Base-by-base conservation (phyloP, 2,329 filamentous ascomycete species). In the Sphaerulina musiva region DNA sequence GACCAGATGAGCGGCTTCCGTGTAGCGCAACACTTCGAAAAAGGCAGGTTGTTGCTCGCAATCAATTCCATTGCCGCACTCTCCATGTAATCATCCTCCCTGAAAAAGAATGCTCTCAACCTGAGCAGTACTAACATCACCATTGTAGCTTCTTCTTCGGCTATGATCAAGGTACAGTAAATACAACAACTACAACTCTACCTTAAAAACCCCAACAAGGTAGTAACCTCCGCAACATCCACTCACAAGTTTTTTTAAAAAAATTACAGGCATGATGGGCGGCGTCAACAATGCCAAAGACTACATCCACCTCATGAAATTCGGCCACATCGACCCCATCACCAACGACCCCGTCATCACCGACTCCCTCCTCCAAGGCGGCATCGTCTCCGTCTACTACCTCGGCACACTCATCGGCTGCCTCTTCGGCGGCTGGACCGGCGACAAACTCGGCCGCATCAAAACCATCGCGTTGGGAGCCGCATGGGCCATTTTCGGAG, bases 281-380 rank as follows among this genome's bases (percentile, higher is more conserved):
- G 84, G 84, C 53, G 83, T 87, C 10, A 86, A 87, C 69, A 83
- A 80, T 45, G 76, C 82, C 39, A 77, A 78, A 47, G 71, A 85
- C 66, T 87, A 87, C 64, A 80, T 83, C 48, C 73, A 80, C 38
- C 70, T 80, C 8, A 86, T 87, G 82, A 76, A 76, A 6, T 82
- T 86, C 58, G 84, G 84, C 5, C 76, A 85, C 60, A 76, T 79
- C 14, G 67, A 73, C 20, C 23, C 42, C 47, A 71, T 73, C 20
- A 62, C 55, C 17, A 51, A 63, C 8, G 61, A 67, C 32, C 76
- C 75, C 0, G 77, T 82, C 0, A 76, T 85, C 9, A 81, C 79
- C 1, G 69, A 84, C 62, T 80, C 78, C 26, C 62, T 85, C 14
- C 72, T 84, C 2, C 81, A 86, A 63, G 83, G 82, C 6, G 82